Percentiles rank a stretch among this genome's conserved stretches.
These are phyloP conservation scores for Backusella psychrophila DNA, from an alignment of 192 early-diverging fungal species.

Conservation along the genomic window DNA sequence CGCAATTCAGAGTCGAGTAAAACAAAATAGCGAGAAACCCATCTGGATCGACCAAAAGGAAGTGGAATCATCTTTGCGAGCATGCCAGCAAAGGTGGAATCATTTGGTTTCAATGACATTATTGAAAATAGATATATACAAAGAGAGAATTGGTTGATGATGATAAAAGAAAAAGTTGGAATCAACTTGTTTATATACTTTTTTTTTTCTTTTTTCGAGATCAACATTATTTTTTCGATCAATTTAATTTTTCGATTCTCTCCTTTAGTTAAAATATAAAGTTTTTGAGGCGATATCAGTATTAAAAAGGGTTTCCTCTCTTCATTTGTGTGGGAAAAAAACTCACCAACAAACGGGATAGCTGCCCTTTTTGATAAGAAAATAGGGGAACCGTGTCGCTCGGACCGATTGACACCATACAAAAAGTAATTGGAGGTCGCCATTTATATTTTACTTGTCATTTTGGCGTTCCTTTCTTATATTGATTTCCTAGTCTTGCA, in stretches of 20 bases:
- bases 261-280: background rate
- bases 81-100: conserved; percentile 8
- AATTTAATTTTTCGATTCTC: background rate
- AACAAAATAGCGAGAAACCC: conserved; percentile 25
- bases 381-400: background rate
- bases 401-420: background rate
- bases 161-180: background rate
- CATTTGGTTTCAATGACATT: background rate
- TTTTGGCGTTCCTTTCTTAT: background rate
- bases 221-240: background rate
- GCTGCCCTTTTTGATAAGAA: background rate
- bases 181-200: background rate
- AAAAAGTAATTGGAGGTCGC: background rate
- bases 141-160: background rate
- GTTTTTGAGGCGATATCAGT: background rate
- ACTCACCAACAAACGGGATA: background rate
- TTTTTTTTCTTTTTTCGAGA: background rate
- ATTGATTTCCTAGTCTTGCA: background rate
- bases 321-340: background rate
- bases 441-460: background rate
- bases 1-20: conserved; percentile 25
- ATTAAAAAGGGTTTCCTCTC: background rate
- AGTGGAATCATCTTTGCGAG: conserved; percentile 10
- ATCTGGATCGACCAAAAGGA: conserved; percentile 19
- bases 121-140: background rate